Evolutionary conservation across 768 basidiomycete genomes (phyloP).

Genomic region (Mycena sanguinolenta): DNA sequence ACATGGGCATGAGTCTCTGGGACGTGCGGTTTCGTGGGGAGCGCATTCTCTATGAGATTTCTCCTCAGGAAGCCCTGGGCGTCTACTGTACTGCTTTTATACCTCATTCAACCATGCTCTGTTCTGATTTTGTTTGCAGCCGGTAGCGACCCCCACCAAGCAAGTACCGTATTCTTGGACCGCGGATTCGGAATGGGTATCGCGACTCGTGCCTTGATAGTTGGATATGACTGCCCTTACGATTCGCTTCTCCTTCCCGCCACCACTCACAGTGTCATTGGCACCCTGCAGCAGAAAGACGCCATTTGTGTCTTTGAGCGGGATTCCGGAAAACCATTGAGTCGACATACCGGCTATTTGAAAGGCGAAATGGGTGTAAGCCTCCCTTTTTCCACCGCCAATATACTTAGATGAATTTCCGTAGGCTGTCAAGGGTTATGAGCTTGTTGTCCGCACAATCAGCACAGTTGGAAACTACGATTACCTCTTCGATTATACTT

Average conservation of each 20-base stretch:
- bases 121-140: constrained; percentile 47
- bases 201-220: constrained; percentile 70
- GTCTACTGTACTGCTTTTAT: constrained; percentile 59
- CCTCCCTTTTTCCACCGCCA: too few species aligned
- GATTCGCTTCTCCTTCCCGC: constrained; percentile 73
- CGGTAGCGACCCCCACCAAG: constrained; percentile 71
- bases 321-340: constrained; percentile 69
- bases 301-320: constrained; percentile 78
- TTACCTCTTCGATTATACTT: constrained; percentile 72
- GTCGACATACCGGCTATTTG: constrained; percentile 67
- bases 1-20: constrained; percentile 76
- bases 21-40: constrained; percentile 70
- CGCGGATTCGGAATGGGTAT: constrained; percentile 75
- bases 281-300: constrained; percentile 59
- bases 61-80: constrained; percentile 73
- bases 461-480: constrained; percentile 75
- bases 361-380: constrained; percentile 69
- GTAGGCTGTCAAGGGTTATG: constrained; percentile 68
- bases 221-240: constrained; percentile 76
- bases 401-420: neutral
- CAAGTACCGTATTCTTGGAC: constrained; percentile 73
- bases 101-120: neutral
- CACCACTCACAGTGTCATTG: constrained; percentile 61
- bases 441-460: constrained; percentile 67
- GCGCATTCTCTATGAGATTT: constrained; percentile 72